Percentiles rank a stretch among this genome's conserved stretches.
These are phyloP conservation scores for Scenedesmus sp. DNA, from an alignment of 163 green algal genomes.

Conservation along the genomic window DNA sequence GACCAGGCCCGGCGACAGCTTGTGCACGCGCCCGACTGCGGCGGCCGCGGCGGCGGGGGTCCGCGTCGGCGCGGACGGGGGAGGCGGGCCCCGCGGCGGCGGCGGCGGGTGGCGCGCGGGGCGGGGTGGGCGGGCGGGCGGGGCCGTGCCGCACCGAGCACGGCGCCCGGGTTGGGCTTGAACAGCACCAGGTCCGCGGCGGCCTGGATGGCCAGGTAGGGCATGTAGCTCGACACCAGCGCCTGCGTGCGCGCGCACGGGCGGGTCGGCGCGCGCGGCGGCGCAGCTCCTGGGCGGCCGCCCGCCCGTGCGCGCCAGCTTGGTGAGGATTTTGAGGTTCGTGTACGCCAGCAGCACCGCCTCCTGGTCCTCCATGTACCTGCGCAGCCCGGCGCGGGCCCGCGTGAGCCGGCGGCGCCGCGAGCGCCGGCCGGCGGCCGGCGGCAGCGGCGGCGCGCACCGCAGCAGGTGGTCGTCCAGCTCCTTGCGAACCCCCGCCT, in stretches of 20 bases:
- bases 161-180: constrained; percentile 2
- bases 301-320: neutral
- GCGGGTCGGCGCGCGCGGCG: too few species aligned
- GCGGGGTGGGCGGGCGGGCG: too few species aligned
- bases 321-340: constrained; percentile 2
- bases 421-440: neutral
- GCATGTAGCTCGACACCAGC: constrained; percentile 6
- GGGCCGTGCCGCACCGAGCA: constrained; percentile 15
- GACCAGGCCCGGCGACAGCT: constrained; percentile 9
- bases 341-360: constrained; percentile 26
- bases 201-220: constrained; percentile 17
- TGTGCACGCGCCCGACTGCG: constrained; percentile 34
- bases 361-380: constrained; percentile 24
- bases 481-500: neutral
- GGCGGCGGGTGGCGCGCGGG: too few species aligned
- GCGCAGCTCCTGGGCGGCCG: too few species aligned
- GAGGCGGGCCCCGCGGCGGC: too few species aligned
- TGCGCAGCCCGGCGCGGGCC: neutral
- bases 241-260: constrained; percentile 1
- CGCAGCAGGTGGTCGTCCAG: constrained; percentile 19
- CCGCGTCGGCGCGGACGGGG: too few species aligned
- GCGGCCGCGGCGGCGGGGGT: neutral
- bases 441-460: neutral
- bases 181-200: constrained; percentile 23
- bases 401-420: neutral